These are phyloP conservation scores for Trichophyton schoenleinii DNA, from an alignment of 2,329 filamentous ascomycete species.

Conservation along the genomic window DNA sequence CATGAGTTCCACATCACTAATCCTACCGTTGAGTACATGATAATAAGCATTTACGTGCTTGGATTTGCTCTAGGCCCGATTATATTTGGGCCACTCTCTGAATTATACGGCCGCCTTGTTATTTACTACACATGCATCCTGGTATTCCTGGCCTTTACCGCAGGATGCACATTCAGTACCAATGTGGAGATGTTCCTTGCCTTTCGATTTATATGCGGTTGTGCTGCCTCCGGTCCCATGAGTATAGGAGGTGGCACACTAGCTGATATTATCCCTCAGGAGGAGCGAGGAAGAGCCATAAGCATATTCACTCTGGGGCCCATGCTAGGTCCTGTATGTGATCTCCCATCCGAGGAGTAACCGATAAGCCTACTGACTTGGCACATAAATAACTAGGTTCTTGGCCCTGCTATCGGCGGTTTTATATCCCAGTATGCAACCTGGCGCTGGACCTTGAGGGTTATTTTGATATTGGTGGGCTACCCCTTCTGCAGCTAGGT, in stretches of 20 bases:
- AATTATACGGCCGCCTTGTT: background rate
- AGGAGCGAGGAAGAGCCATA: slow-evolving; percentile 22
- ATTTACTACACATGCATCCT: background rate
- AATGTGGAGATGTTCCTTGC: background rate
- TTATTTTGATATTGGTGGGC: background rate
- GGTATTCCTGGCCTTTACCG: background rate
- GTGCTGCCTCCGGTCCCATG: background rate
- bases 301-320: slow-evolving; percentile 32
- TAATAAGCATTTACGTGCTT: background rate
- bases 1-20: slow-evolving; percentile 30
- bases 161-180: background rate
- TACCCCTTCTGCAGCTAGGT: background rate
- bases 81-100: background rate
- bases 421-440: slow-evolving; percentile 59
- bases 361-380: slow-evolving; percentile 6
- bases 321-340: slow-evolving; percentile 12
- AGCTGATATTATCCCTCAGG: background rate
- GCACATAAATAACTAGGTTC: slow-evolving; percentile 16
- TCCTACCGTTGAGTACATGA: background rate
- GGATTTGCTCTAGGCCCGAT: background rate
- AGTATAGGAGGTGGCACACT: background rate
- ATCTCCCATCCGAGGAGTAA: background rate
- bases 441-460: slow-evolving; percentile 77
- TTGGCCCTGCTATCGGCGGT: slow-evolving; percentile 64
- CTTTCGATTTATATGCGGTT: background rate